A percentile compares a stretch with the other conserved stretches of the same genome.
Conservation (phyloP, 116 monocot species). For the Iris pallida region DNA sequence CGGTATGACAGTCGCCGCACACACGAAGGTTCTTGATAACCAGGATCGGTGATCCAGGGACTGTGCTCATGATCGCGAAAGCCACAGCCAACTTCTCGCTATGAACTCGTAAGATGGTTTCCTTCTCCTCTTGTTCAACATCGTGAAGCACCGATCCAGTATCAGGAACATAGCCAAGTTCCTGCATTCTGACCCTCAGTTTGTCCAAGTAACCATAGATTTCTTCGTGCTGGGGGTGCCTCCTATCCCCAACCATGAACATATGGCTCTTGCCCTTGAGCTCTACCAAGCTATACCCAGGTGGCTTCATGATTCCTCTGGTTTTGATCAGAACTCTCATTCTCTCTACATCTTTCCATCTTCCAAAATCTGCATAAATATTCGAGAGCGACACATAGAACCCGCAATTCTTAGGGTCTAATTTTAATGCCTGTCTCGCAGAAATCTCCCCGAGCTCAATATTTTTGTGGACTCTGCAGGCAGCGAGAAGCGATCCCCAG, state of each 20-base stretch:
- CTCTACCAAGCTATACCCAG: slow-evolving; percentile 82
- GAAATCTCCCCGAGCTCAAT: slow-evolving; percentile 71
- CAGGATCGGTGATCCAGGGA: slow-evolving; percentile 47
- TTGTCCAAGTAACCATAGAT: slow-evolving; percentile 62
- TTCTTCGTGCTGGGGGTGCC: slow-evolving; percentile 50
- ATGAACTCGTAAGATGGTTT: slow-evolving; percentile 55
- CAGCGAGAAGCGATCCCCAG: slow-evolving; percentile 81
- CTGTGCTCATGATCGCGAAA: slow-evolving; percentile 60
- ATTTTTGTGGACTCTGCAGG: slow-evolving; percentile 71
- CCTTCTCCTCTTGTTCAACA: slow-evolving; percentile 83
- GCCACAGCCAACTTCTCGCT: slow-evolving; percentile 83
- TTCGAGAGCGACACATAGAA: slow-evolving; percentile 82
- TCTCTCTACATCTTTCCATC: slow-evolving; percentile 69
- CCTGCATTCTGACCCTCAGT: slow-evolving; percentile 47
- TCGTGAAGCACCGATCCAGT: slow-evolving; percentile 75
- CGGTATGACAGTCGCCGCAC: slow-evolving; percentile 72
- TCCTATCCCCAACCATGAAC: slow-evolving; percentile 66
- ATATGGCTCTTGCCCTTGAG: slow-evolving; percentile 63
- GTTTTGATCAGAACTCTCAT: slow-evolving; percentile 56
- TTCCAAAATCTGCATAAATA: slow-evolving; percentile 77
- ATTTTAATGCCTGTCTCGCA: slow-evolving; percentile 56
- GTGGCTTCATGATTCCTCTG: slow-evolving; percentile 51
- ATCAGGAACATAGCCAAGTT: slow-evolving; percentile 74
- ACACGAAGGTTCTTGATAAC: slow-evolving; percentile 82
- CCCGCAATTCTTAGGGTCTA: slow-evolving; percentile 77